These are phyloP conservation scores for Geum urbanum DNA, from an alignment of 306 rosid genomes.

Conservation along the genomic window DNA sequence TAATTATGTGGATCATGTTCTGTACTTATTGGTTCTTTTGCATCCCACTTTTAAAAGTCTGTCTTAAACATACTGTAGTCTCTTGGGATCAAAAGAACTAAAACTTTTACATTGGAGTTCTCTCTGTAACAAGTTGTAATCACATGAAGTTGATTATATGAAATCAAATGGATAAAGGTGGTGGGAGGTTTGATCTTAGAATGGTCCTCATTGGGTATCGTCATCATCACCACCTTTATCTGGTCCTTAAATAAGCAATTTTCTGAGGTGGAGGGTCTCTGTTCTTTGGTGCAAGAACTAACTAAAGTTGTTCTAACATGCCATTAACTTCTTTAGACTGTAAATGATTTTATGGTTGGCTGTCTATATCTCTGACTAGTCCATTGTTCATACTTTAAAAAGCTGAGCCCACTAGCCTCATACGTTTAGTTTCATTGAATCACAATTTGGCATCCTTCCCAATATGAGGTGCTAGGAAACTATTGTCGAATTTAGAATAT, in stretches of 20 bases:
- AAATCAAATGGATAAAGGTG: neutral
- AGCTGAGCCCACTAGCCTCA: neutral
- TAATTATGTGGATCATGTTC: neutral
- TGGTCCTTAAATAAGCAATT: neutral
- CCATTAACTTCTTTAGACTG: neutral
- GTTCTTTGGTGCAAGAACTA: neutral
- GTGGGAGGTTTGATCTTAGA: neutral
- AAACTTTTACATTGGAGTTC: neutral
- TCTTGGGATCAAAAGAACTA: slow-evolving; percentile 7
- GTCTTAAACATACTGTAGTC: neutral
- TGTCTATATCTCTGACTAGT: neutral
- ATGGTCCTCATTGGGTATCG: neutral
- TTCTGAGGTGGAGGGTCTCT: neutral
- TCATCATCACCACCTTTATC: neutral
- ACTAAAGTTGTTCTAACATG: neutral
- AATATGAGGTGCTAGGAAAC: neutral
- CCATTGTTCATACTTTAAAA: neutral
- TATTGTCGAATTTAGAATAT: neutral
- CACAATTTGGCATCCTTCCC: neutral
- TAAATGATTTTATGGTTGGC: neutral
- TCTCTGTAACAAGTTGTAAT: neutral
- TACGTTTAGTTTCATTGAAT: neutral
- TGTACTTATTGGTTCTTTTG: too few species aligned
- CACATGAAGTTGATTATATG: neutral
- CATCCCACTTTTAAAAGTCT: neutral